phyloP scores from a whole-genome alignment of 1,284 basidiomycete species.

The Stereum hirsutum region DNA sequence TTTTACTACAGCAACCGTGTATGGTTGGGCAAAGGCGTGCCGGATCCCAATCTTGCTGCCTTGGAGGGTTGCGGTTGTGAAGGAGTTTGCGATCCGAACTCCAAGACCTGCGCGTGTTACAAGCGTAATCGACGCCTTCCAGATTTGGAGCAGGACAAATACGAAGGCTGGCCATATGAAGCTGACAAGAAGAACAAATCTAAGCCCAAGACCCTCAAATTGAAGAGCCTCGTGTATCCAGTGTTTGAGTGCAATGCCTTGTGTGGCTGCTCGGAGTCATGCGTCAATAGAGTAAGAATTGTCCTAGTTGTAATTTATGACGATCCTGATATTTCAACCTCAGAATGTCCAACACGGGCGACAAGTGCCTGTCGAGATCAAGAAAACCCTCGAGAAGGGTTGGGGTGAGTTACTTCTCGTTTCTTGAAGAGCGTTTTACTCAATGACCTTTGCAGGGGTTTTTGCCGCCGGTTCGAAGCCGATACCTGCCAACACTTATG shows the following conservation, averaged over 20 bases:
- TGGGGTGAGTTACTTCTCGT: conserved; percentile 53
- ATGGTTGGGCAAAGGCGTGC: conserved; percentile 61
- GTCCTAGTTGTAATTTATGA: background rate
- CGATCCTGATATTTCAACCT: conserved; percentile 2
- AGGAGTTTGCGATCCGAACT: conserved; percentile 64
- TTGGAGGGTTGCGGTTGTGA: conserved; percentile 66
- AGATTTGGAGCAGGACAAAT: too few species aligned
- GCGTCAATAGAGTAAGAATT: conserved; percentile 65
- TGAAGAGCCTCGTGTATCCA: conserved; percentile 46
- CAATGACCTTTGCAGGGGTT: conserved; percentile 37
- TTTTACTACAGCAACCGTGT: conserved; percentile 73
- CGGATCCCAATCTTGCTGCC: conserved; percentile 47
- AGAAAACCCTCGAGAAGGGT: conserved; percentile 66
- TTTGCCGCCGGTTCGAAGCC: conserved; percentile 50
- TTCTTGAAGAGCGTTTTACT: background rate
- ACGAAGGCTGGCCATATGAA: too few species aligned
- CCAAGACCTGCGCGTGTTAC: conserved; percentile 60
- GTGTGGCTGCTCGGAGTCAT: conserved; percentile 76
- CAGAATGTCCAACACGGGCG: conserved; percentile 82
- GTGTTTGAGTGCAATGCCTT: conserved; percentile 84
- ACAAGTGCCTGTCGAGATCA: conserved; percentile 48
- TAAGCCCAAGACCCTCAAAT: too few species aligned
- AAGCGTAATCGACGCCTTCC: too few species aligned
- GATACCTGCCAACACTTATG: conserved; percentile 63
- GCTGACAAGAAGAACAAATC: too few species aligned